Evolutionary conservation across 2,329 filamentous ascomycete species (phyloP).

Genomic region (Xylaria polymorpha): DNA sequence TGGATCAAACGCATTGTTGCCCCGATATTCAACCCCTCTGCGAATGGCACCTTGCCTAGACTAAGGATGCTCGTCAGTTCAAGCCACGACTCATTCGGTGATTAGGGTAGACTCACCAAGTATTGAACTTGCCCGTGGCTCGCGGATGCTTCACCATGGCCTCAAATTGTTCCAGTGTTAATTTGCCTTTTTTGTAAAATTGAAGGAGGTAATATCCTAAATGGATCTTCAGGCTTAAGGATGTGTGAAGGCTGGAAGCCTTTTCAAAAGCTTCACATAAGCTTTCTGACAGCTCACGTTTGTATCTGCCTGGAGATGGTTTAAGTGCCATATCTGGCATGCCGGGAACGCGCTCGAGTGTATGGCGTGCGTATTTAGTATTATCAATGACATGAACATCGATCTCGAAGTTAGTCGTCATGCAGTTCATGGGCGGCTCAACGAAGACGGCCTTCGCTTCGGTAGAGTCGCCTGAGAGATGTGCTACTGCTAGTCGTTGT

Average conservation of each 20-base stretch:
- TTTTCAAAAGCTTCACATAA: conserved; percentile 39
- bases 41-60: conserved; percentile 31
- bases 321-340: neutral
- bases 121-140: conserved; percentile 39
- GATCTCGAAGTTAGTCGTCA: conserved; percentile 31
- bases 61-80: conserved; percentile 36
- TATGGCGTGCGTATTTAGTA: conserved; percentile 28
- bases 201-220: conserved; percentile 41
- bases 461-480: conserved; percentile 30
- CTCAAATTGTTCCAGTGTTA: conserved; percentile 40
- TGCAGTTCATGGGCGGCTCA: conserved; percentile 39
- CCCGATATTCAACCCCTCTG: conserved; percentile 19
- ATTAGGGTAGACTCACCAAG: conserved; percentile 34
- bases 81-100: neutral
- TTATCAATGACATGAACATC: conserved; percentile 28
- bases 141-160: conserved; percentile 42
- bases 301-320: conserved; percentile 27
- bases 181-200: conserved; percentile 34
- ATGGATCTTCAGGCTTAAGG: conserved; percentile 35
- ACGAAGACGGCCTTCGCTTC: conserved; percentile 37
- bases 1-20: conserved; percentile 39
- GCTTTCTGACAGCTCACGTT: conserved; percentile 27
- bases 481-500: conserved; percentile 26
- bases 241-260: conserved; percentile 37
- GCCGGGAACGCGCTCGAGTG: conserved; percentile 26